A percentile compares a stretch with the other conserved stretches of the same genome.
Evolutionary conservation across 257 asterid species (phyloP).

Genomic region (Nicotiana knightiana): DNA sequence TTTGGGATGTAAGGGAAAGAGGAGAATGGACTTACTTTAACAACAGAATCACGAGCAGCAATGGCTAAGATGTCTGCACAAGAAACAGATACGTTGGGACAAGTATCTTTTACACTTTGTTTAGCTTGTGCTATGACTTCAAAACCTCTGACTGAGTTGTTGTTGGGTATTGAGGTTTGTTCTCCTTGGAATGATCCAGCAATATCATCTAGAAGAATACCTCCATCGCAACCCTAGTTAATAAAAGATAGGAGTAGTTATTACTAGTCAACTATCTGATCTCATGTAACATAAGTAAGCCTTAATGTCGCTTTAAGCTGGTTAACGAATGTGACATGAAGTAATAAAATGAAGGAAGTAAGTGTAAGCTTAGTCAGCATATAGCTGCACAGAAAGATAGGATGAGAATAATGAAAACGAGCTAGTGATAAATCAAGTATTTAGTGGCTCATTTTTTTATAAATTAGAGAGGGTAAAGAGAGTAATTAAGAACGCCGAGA

Average conservation of each 20-base stretch:
- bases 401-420: too few species aligned
- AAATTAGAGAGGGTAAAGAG: too few species aligned
- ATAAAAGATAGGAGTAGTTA: background rate
- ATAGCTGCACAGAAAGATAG: too few species aligned
- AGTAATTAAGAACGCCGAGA: background rate
- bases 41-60: conserved; percentile 14
- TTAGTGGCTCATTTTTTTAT: too few species aligned
- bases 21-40: background rate
- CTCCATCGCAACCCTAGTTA: conserved; percentile 13
- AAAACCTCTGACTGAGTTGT: conserved; percentile 6
- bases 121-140: conserved; percentile 11
- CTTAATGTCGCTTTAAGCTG: too few species aligned
- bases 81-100: background rate
- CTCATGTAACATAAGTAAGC: too few species aligned
- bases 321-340: too few species aligned
- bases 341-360: too few species aligned
- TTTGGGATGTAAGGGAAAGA: background rate
- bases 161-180: conserved; percentile 5
- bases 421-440: too few species aligned
- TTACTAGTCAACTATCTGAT: background rate
- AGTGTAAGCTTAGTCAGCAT: too few species aligned
- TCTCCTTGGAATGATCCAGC: conserved; percentile 5
- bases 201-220: conserved; percentile 7
- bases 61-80: conserved; percentile 12
- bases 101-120: background rate